Evolutionary conservation across 495 filamentous ascomycete genomes (phyloP), one percentile per base, ranked within the genome.

Genomic region (Cenococcum geophilum): DNA sequence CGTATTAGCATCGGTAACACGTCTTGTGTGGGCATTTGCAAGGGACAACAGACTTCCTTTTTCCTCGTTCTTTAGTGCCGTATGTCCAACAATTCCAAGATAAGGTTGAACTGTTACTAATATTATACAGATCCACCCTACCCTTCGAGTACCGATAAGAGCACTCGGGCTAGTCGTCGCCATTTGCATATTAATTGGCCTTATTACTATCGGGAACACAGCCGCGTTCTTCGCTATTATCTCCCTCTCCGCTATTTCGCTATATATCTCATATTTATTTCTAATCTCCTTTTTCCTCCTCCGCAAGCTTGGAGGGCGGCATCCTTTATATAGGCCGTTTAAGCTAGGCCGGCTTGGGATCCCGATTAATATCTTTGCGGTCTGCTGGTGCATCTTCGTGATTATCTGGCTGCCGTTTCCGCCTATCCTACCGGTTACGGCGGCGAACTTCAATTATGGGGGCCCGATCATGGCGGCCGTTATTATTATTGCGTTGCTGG

Each of bases 131-230:
- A 68, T 75, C 35, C 54, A 70, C 37, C 63, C 62, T 21, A 65
- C 68, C 50, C 77, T 66, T 52, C 73, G 76, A 49, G 75, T 86
- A 27, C 82, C 79, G 12, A 65, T 78, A 56, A 52, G 25, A 1
- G 49, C 49, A 5, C 49, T 52, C 9, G 5, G 6, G 9, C 49
- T 77, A 42, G 69, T 78, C 9, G 72, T 71, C 34, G 68, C 71
- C 55, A 73, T 74, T 52, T 73, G 73, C 35, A 66, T 70, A 57
- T 69, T 84, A 36, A 71, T 87, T 0, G 82, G 81, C 0, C 70
- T 84, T 25, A 84, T 87, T 70, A 83, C 83, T 62, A 78, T 87
- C 58, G 83, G 81, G 23, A 83, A 79, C 0, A 59, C 74, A 1
- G 74, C 77, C 4, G 83, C 82, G 5, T 78, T 86, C 65, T 80